Evolutionary conservation across 805 yeast genomes (phyloP), one percentile per base, ranked within the genome.

Genomic region (Cyberlindnera euphorbiiphila): DNA sequence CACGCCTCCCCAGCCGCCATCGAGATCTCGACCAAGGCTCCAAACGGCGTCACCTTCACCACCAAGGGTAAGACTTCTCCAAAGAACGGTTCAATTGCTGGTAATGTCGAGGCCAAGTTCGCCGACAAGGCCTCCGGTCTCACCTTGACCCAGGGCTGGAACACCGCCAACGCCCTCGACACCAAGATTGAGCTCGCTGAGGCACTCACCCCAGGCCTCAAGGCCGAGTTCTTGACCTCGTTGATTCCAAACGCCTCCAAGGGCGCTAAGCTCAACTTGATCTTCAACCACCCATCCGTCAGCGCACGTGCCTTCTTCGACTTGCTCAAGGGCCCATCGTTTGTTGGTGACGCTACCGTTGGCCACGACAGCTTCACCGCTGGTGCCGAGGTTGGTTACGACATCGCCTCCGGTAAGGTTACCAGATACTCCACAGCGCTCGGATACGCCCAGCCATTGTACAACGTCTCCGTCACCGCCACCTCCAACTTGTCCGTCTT

Each of bases 351-450:
- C 69, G 76, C 87, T 62, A 81, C 96, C 49, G 78, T 89, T 59
- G 95, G 96, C 60, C 95, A 86, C 71, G 96, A 88, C 57, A 96
- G 96, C 57, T 82, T 88, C 77, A 80, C 94, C 54, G 91, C 91
- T 56, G 98, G 98, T 71, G 95, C 89, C 54, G 95, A 93, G 72
- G 79, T 91, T 62, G 93, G 95, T 57, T 93, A 93, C 76, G 98
- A 93, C 72, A 86, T 93, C 62, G 74, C 85, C 56, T 76, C 85
- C 53, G 98, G 96, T 61, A 76, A 86, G 67, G 81, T 93, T 63
- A 85, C 95, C 69, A 85, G 85, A 68, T 88, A 88, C 79, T 81
- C 96, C 44, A 83, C 89, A 47, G 95, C 94, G 56, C 72, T 85
- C 56, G 98, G 97, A 62, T 93, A 87, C 84, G 72, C 85, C 61